Percentiles rank a stretch among this genome's conserved stretches.
phyloP scores from a whole-genome alignment of 345 rosid species.

The Anacardium occidentale region DNA sequence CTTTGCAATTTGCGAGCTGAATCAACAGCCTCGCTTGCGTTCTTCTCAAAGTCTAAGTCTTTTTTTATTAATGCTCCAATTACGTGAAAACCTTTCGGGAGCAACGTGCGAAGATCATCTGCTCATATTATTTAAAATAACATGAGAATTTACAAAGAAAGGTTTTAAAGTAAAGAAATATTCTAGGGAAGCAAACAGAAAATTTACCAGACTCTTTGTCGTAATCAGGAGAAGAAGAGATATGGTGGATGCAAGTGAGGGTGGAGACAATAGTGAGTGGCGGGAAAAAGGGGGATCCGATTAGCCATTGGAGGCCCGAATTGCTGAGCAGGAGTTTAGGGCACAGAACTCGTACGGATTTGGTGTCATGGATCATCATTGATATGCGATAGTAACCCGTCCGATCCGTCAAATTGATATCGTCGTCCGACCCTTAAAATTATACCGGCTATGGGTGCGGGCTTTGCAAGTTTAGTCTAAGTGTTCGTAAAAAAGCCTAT shows the following conservation, averaged over 20 bases:
- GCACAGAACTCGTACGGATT: conserved; percentile 52
- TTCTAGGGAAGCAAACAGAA: conserved; percentile 3
- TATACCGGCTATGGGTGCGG: too few species aligned
- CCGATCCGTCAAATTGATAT: neutral
- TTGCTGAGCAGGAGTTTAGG: conserved; percentile 43
- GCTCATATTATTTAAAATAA: conserved; percentile 22
- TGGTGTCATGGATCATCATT: conserved; percentile 35
- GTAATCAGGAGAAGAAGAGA: conserved; percentile 49
- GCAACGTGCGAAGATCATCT: conserved; percentile 67
- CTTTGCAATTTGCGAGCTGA: conserved; percentile 55
- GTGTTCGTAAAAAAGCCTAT: too few species aligned
- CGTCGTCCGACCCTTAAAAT: too few species aligned
- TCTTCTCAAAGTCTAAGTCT: conserved; percentile 40
- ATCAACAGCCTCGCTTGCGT: conserved; percentile 49
- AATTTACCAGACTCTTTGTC: conserved; percentile 65
- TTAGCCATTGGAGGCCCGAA: conserved; percentile 78
- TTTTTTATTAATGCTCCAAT: conserved; percentile 65
- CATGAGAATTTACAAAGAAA: neutral
- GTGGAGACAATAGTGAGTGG: conserved; percentile 76
- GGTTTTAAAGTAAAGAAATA: neutral
- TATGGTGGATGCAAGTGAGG: conserved; percentile 58
- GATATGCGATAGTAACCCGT: neutral
- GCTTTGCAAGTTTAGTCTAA: too few species aligned
- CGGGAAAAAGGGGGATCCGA: conserved; percentile 76
- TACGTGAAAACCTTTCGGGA: conserved; percentile 68